These are phyloP conservation scores for Hyaloperonospora brassicae DNA, from an alignment of 352 stramenopile species.

Conservation along the genomic window DNA sequence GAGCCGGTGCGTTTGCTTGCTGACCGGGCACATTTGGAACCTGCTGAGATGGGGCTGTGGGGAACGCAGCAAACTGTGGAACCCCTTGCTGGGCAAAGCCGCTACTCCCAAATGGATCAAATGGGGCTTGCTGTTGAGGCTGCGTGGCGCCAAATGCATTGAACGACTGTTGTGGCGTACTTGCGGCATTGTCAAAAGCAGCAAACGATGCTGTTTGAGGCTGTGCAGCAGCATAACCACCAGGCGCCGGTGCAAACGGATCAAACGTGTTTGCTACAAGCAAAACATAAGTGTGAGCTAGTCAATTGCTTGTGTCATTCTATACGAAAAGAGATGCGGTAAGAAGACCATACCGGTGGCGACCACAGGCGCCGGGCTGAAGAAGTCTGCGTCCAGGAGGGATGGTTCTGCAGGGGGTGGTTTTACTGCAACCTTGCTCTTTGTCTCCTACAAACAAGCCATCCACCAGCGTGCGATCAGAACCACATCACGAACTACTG, in stretches of 20 bases:
- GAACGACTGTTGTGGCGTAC: constrained; percentile 40
- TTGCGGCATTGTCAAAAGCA: constrained; percentile 31
- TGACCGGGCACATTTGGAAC: constrained; percentile 45
- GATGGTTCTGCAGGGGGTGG: constrained; percentile 54
- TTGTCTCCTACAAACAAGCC: constrained; percentile 25
- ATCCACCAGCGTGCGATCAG: background rate
- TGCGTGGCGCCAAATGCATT: constrained; percentile 45
- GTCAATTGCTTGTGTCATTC: background rate
- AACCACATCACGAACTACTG: background rate
- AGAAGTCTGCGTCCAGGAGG: constrained; percentile 74
- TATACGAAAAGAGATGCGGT: background rate
- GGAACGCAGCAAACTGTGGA: constrained; percentile 40
- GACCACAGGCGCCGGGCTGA: constrained; percentile 31
- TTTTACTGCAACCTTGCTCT: constrained; percentile 35
- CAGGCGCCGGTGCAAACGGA: constrained; percentile 46
- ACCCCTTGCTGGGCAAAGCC: constrained; percentile 21
- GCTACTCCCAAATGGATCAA: constrained; percentile 52
- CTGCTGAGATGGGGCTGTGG: constrained; percentile 30
- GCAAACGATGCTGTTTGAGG: constrained; percentile 28
- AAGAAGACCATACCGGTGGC: constrained; percentile 18
- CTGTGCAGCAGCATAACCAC: constrained; percentile 12
- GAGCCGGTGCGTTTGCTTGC: constrained; percentile 23
- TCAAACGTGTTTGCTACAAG: constrained; percentile 47
- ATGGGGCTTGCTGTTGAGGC: constrained; percentile 34
- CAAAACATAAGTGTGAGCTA: constrained; percentile 1